Evolutionary conservation across 768 basidiomycete genomes (phyloP).

Genomic region (Tylopilus sp.): DNA sequence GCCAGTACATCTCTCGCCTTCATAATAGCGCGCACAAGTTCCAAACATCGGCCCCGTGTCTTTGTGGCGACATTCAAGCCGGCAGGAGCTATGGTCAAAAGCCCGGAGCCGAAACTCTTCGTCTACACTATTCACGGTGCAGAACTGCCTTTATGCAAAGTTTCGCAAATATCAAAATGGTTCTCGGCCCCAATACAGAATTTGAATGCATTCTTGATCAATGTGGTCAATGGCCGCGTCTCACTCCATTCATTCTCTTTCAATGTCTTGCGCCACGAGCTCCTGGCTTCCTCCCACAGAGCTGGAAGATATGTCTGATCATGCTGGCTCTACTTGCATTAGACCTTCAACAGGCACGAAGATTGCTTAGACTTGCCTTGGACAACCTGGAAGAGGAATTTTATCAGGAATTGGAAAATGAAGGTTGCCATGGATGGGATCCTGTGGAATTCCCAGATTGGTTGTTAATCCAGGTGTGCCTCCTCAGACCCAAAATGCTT

Average conservation of each 20-base stretch:
- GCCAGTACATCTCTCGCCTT: neutral
- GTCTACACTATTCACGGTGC: neutral
- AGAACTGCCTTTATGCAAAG: neutral
- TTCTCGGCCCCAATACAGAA: conserved; percentile 10
- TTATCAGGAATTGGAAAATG: neutral
- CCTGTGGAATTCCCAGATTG: neutral
- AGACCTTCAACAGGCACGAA: neutral
- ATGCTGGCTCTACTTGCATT: conserved; percentile 17
- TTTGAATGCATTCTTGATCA: conserved; percentile 13
- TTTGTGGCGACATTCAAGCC: neutral
- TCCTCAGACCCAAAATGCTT: neutral
- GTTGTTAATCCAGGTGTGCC: neutral
- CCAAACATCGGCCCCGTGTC: neutral
- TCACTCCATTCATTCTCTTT: conserved; percentile 28
- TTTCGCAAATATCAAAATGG: neutral
- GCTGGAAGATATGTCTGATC: conserved; percentile 30
- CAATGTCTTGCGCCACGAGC: conserved; percentile 18
- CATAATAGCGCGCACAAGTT: neutral
- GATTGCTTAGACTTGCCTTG: neutral
- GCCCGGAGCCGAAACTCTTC: conserved; percentile 4
- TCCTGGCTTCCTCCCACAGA: conserved; percentile 1
- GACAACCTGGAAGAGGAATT: neutral
- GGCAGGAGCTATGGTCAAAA: conserved; percentile 12
- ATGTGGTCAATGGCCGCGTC: conserved; percentile 37
- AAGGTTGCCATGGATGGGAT: neutral